Conservation (phyloP, 225 moss, liverwort and hornwort genomes). For the Bryoerythrophyllum caledonicum region DNA sequence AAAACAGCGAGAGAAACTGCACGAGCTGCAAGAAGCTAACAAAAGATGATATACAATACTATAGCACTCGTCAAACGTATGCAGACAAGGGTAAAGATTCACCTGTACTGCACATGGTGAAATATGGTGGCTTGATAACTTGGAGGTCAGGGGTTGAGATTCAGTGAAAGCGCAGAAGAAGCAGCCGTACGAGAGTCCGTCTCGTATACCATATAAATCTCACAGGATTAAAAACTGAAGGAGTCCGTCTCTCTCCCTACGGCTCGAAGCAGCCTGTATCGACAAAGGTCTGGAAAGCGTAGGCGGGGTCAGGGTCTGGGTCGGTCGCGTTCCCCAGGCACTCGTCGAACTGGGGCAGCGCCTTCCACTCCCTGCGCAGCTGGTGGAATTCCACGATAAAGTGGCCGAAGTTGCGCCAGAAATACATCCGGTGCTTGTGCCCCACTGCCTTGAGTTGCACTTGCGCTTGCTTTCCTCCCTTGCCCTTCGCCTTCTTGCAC, state of each 20-base stretch:
- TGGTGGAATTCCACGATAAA: conserved; percentile 26
- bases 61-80: no score
- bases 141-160: no score
- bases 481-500: background rate
- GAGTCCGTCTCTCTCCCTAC: background rate
- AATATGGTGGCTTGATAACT: no score
- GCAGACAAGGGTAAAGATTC: no score
- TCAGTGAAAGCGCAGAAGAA: no score
- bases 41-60: no score
- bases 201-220: no score
- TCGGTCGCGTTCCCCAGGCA: background rate
- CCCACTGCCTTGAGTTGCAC: conserved; percentile 31
- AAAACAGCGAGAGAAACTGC: no score
- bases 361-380: conserved; percentile 24
- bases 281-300: conserved; percentile 11
- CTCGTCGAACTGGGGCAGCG: conserved; percentile 19
- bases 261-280: conserved; percentile 36
- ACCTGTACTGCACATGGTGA: no score
- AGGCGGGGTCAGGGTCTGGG: background rate
- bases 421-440: conserved; percentile 38
- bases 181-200: no score
- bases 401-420: conserved; percentile 20
- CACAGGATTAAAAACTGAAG: no score
- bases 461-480: background rate
- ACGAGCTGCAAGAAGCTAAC: no score